Conservation (phyloP, 108 stramenopile species). For the Cyclotella kingstonii region DNA sequence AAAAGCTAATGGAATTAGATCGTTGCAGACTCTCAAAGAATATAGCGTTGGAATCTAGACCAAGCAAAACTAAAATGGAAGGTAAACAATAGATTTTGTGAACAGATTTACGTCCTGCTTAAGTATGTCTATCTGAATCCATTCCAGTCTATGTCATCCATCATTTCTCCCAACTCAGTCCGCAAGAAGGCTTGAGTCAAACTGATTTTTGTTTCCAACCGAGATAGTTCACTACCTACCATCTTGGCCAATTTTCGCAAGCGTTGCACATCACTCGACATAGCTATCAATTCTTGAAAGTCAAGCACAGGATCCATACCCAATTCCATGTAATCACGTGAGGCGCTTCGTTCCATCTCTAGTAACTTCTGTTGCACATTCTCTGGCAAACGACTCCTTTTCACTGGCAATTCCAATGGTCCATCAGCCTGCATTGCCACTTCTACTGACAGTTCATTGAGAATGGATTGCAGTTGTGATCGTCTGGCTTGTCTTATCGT, state of each 20-base stretch:
- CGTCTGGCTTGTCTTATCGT: conserved; percentile 54
- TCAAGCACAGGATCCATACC: conserved; percentile 72
- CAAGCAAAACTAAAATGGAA: no score
- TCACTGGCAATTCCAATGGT: conserved; percentile 66
- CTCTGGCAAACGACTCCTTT: conserved; percentile 50
- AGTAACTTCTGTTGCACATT: conserved; percentile 45
- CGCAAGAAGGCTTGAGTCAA: conserved; percentile 32
- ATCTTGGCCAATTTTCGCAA: conserved; percentile 42
- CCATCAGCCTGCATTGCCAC: conserved; percentile 48
- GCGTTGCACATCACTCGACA: conserved; percentile 33
- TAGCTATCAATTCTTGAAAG: conserved; percentile 60
- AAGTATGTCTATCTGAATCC: neutral
- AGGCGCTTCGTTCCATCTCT: conserved; percentile 53
- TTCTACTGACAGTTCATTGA: conserved; percentile 63
- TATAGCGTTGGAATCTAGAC: no score
- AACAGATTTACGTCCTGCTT: no score
- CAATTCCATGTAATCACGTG: conserved; percentile 40
- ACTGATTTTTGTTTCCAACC: conserved; percentile 54
- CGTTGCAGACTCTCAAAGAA: no score
- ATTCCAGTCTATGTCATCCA: neutral
- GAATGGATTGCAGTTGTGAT: conserved; percentile 35
- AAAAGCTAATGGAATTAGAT: no score
- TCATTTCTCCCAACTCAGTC: neutral
- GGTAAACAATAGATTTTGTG: no score
- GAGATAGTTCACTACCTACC: conserved; percentile 48